Evolutionary conservation across 2,329 filamentous ascomycete species (phyloP).

Genomic region (Mariannaea sp.): DNA sequence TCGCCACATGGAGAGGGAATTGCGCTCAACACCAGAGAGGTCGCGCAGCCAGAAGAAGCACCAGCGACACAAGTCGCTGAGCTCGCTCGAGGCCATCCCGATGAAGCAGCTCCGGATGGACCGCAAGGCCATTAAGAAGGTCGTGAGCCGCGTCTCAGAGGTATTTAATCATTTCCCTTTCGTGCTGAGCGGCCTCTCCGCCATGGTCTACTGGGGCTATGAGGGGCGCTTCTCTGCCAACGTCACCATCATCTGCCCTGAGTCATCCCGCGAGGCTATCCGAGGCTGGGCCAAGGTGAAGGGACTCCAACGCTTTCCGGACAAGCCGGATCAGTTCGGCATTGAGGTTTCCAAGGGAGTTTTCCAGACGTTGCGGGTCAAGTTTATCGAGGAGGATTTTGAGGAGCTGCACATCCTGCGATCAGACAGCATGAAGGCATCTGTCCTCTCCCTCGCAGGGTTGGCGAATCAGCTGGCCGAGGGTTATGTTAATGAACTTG

Average conservation of each 20-base stretch:
- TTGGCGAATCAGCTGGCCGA: constrained; percentile 44
- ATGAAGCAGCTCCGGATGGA: constrained; percentile 33
- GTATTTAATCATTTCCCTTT: constrained; percentile 52
- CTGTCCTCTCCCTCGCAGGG: constrained; percentile 43
- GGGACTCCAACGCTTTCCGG: constrained; percentile 38
- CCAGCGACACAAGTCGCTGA: constrained; percentile 15
- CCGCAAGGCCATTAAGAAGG: constrained; percentile 40
- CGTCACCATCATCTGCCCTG: constrained; percentile 50
- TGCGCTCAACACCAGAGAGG: constrained; percentile 3
- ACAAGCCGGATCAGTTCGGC: constrained; percentile 42
- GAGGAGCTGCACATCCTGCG: constrained; percentile 34
- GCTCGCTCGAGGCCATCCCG: constrained; percentile 19
- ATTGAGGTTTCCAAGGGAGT: constrained; percentile 41
- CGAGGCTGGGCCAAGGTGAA: constrained; percentile 47
- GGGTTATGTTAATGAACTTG: constrained; percentile 39
- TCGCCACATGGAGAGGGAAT: constrained; percentile 12
- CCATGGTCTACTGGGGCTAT: constrained; percentile 52
- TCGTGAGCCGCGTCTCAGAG: constrained; percentile 47
- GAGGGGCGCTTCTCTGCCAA: constrained; percentile 35
- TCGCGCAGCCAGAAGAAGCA: constrained; percentile 8
- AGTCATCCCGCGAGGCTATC: constrained; percentile 43
- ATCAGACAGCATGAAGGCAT: constrained; percentile 24
- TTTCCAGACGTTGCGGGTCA: constrained; percentile 43
- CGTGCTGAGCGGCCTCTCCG: constrained; percentile 52
- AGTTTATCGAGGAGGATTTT: constrained; percentile 43